phyloP scores from a whole-genome alignment of 768 basidiomycete genomes.

The Chalciporus pseudorubinellus region DNA sequence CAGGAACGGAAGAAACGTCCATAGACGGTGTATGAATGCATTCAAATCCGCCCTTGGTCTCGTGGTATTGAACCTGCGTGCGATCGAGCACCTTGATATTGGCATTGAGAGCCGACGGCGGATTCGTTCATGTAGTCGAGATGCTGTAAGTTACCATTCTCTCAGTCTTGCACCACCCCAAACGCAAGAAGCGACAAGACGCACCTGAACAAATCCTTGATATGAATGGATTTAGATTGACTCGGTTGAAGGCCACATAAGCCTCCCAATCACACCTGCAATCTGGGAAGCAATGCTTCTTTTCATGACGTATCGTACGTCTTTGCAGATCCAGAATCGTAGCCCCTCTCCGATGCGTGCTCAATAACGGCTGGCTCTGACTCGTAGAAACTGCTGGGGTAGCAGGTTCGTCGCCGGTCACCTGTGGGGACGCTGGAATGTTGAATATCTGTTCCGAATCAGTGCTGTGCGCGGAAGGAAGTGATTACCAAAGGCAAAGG shows the following conservation, averaged over 20 bases:
- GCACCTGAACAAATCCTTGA: constrained; percentile 95
- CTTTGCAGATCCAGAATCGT: constrained; percentile 72
- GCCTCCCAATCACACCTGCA: constrained; percentile 62
- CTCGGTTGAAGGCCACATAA: constrained; percentile 70
- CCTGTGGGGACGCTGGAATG: constrained; percentile 7
- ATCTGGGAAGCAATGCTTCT: constrained; percentile 53
- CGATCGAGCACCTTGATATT: constrained; percentile 91
- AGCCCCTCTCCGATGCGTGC: constrained; percentile 69
- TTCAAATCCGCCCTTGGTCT: constrained; percentile 89
- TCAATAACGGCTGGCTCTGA: constrained; percentile 56
- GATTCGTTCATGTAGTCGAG: constrained; percentile 90
- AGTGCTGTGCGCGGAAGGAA: too few relatives aligned
- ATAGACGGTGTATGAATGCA: constrained; percentile 96
- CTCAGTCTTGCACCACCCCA: constrained; percentile 5
- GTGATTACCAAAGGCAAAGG: too few relatives aligned
- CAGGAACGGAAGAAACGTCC: constrained; percentile 74
- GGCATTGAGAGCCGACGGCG: constrained; percentile 72
- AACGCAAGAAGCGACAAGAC: too few relatives aligned
- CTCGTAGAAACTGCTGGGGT: constrained; percentile 36
- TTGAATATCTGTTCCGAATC: too few relatives aligned
- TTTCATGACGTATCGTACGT: constrained; percentile 61
- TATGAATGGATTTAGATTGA: constrained; percentile 90
- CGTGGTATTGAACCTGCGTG: constrained; percentile 93
- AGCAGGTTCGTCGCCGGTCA: constrained; percentile 22
- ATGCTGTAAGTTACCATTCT: constrained; percentile 50